Percentiles rank a stretch among this genome's conserved stretches.
These are phyloP conservation scores for Trametes sanguinea DNA, from an alignment of 768 basidiomycete genomes.

Conservation along the genomic window DNA sequence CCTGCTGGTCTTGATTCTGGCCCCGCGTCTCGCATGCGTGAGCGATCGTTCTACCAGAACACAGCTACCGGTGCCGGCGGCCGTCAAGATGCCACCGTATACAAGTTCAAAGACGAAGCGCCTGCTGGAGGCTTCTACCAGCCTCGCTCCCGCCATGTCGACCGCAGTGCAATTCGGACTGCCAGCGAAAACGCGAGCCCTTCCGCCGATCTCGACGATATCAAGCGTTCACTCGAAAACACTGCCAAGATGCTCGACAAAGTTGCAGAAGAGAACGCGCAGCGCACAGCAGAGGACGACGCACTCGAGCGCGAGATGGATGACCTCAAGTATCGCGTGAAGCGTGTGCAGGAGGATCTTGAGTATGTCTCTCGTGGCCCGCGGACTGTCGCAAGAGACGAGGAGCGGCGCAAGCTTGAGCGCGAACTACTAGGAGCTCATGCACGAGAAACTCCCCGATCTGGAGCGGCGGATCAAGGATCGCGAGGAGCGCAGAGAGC, in stretches of 20 bases:
- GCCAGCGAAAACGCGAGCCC: conserved; percentile 65
- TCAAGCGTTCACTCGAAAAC: conserved; percentile 80
- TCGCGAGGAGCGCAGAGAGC: conserved; percentile 71
- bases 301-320: conserved; percentile 88
- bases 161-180: conserved; percentile 78
- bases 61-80: conserved; percentile 52
- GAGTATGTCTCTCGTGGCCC: conserved; percentile 83
- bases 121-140: conserved; percentile 73
- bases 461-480: conserved; percentile 84
- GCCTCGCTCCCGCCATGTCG: conserved; percentile 78
- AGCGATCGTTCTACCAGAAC: conserved; percentile 68
- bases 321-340: conserved; percentile 82
- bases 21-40: conserved; percentile 62
- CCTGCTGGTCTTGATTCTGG: conserved; percentile 49
- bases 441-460: conserved; percentile 91
- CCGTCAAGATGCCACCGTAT: conserved; percentile 87
- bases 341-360: conserved; percentile 87
- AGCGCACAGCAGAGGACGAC: conserved; percentile 79
- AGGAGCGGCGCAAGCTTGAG: conserved; percentile 84
- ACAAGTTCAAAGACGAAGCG: conserved; percentile 74
- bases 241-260: conserved; percentile 82
- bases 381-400: conserved; percentile 70
- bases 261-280: conserved; percentile 60
- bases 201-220: conserved; percentile 73
- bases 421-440: conserved; percentile 79